These are phyloP conservation scores for Peribolospora kevripleyi DNA, from an alignment of 768 basidiomycete genomes.

Conservation along the genomic window DNA sequence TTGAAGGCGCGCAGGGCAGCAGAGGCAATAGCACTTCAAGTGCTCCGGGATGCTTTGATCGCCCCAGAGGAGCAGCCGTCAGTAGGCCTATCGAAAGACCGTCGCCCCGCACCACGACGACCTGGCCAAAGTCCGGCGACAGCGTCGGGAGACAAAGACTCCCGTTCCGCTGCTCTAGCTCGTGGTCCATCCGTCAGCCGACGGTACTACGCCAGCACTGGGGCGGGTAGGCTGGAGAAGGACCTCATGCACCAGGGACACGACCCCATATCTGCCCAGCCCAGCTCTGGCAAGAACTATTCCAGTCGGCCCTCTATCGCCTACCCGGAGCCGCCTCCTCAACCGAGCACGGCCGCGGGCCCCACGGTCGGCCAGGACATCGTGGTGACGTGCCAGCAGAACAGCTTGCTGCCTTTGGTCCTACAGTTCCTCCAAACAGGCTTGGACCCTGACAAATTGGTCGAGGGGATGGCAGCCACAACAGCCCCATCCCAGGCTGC, in stretches of 20 bases:
- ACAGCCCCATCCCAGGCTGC: too few species aligned
- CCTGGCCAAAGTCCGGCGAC: too few species aligned
- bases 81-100: too few species aligned
- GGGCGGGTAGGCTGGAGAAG: too few species aligned
- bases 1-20: constrained; percentile 33
- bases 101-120: too few species aligned
- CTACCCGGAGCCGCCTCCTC: constrained; percentile 4
- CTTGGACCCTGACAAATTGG: constrained; percentile 1
- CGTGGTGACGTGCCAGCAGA: constrained; percentile 63
- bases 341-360: constrained; percentile 14
- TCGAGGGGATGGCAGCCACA: background rate
- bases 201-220: too few species aligned
- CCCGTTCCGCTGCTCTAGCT: too few species aligned
- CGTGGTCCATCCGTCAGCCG: too few species aligned
- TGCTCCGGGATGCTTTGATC: constrained; percentile 64
- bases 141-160: too few species aligned
- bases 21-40: constrained; percentile 50
- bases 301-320: background rate
- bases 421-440: constrained; percentile 27
- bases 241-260: too few species aligned
- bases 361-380: constrained; percentile 57
- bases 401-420: constrained; percentile 56
- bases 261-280: too few species aligned
- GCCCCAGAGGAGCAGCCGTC: constrained; percentile 13
- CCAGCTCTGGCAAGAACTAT: too few species aligned